Evolutionary conservation across 78 protist species (phyloP), one percentile per base, ranked within the genome.

Genomic region (Planoprotostelium fungivorum): DNA sequence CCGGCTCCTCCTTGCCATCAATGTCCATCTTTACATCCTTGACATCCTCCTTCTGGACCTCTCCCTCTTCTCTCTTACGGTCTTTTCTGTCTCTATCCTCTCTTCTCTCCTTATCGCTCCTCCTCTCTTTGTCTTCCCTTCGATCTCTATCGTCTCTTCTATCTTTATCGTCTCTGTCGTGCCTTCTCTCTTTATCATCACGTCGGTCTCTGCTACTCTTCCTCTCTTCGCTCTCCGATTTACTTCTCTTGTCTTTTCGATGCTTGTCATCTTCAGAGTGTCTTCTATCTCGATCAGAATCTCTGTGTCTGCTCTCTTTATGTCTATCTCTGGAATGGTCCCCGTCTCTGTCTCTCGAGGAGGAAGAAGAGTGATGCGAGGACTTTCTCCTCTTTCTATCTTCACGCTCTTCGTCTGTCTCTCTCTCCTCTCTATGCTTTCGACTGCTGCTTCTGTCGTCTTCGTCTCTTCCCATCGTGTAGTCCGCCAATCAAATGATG

Each of bases 161-260:
- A 38, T 88, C 88, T 36, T 37, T 37, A 34, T 87, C 5, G 25
- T 16, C 88, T 37, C 85, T 63, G 34, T 63, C 90, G 28, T 38
- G 28, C 28, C 86, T 1, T 29, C 91, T 89, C 36, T 88, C 92
- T 88, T 88, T 89, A 35, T 90, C 91, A 51, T 88, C 38, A 36
- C 38, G 73, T 88, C 86, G 37, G 5, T 88, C 83, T 88, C 28
- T 36, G 23, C 39, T 25, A 51, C 73, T 87, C 89, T 87, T 87
- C 25, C 29, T 88, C 90, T 34, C 34, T 88, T 29, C 84, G 36
- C 86, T 38, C 83, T 88, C 38, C 90, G 90, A 73, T 88, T 73
- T 38, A 25, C 84, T 88, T 63, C 90, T 88, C 31, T 88, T 88
- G 36, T 28, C 37, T 37, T 88, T 73, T 38, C 84, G 35, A 63